Percentiles rank a stretch among this genome's conserved stretches.
These are phyloP conservation scores for Mycocentrospora acerina DNA, from an alignment of 2,329 filamentous ascomycete genomes.

Conservation along the genomic window DNA sequence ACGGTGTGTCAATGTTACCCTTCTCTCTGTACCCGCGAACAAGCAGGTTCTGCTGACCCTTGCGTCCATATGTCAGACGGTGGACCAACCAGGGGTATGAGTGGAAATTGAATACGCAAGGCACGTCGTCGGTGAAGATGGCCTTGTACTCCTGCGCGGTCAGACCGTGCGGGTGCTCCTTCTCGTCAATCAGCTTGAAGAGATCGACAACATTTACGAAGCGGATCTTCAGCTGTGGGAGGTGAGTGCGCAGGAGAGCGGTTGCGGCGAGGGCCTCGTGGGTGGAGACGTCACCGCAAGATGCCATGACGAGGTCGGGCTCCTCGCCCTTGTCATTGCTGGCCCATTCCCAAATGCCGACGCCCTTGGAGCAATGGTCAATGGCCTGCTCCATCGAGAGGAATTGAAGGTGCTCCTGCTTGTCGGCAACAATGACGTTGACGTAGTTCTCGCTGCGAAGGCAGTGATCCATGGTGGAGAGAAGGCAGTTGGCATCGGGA, in stretches of 20 bases:
- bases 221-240: constrained; percentile 73
- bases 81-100: constrained; percentile 80
- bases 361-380: constrained; percentile 75
- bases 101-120: constrained; percentile 83
- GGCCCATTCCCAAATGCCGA: constrained; percentile 77
- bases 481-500: constrained; percentile 75
- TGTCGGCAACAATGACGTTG: constrained; percentile 78
- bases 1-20: constrained; percentile 79
- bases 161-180: constrained; percentile 73
- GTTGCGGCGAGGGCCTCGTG: constrained; percentile 74
- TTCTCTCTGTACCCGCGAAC: constrained; percentile 82
- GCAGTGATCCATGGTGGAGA: constrained; percentile 76
- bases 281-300: constrained; percentile 73
- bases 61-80: constrained; percentile 73
- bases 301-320: constrained; percentile 75
- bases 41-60: constrained; percentile 66
- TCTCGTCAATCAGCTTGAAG: constrained; percentile 73
- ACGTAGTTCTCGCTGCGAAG: constrained; percentile 74
- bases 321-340: constrained; percentile 68
- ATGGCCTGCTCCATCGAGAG: constrained; percentile 72
- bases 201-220: constrained; percentile 80
- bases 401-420: constrained; percentile 76
- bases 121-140: constrained; percentile 71
- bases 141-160: constrained; percentile 59
- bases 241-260: constrained; percentile 68